These are phyloP conservation scores for Pseudotsuga menziesii DNA, from an alignment of 75 land plant species.

Conservation along the genomic window DNA sequence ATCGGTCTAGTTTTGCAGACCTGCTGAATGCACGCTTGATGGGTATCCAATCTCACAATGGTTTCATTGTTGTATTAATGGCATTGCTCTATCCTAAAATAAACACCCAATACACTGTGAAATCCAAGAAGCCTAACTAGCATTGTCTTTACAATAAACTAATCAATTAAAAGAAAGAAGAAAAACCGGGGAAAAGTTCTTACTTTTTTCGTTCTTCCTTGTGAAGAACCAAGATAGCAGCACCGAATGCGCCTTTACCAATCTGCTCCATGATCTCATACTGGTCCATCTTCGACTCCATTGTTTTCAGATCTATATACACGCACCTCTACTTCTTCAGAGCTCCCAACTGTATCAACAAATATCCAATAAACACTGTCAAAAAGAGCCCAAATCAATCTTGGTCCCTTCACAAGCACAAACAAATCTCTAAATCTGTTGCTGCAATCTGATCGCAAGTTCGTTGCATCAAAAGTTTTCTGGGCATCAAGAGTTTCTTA, in stretches of 20 bases:
- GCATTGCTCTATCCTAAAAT: not conserved
- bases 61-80: not conserved
- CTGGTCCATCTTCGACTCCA: conserved; percentile 93
- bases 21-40: not conserved
- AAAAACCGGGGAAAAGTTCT: not conserved
- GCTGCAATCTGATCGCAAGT: no score
- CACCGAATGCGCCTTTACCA: conserved; percentile 95
- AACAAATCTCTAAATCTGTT: no score
- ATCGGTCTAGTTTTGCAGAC: not conserved
- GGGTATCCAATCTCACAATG: not conserved
- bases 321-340: no score
- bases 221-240: conserved; percentile 93
- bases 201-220: conserved; percentile 88
- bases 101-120: not conserved
- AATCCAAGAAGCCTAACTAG: not conserved
- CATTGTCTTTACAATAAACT: not conserved
- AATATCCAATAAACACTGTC: no score
- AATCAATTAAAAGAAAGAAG: not conserved
- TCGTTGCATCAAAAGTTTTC: no score
- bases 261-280: conserved; percentile 99
- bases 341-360: no score
- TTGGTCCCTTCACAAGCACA: no score
- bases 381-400: no score
- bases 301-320: conserved; percentile 3
- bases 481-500: no score